phyloP scores from a whole-genome alignment of 2,329 filamentous ascomycete genomes.

The Colletotrichum sp. region DNA sequence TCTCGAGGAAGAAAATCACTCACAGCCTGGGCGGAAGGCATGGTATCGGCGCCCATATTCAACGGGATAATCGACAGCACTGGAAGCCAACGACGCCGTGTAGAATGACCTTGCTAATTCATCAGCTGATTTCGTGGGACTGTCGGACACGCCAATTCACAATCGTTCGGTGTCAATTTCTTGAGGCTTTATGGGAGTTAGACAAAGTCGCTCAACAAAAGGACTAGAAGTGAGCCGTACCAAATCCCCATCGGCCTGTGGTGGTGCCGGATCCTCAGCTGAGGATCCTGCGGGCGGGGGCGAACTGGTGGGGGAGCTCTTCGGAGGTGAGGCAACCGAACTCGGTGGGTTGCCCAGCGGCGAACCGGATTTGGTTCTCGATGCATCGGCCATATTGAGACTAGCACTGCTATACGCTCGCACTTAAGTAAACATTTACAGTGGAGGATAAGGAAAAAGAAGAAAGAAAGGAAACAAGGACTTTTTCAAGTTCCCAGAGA shows the following conservation, averaged over 20 bases:
- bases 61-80: background rate
- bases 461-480: no score
- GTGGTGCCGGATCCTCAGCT: background rate
- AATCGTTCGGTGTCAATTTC: background rate
- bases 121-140: background rate
- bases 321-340: background rate
- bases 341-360: background rate
- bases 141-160: background rate
- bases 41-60: conserved; percentile 12
- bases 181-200: background rate
- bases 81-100: background rate
- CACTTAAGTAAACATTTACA: no score
- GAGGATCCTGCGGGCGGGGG: background rate
- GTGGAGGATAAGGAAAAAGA: no score
- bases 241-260: background rate
- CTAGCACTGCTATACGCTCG: no score
- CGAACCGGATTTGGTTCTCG: background rate
- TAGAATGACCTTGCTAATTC: background rate
- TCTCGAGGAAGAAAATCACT: background rate
- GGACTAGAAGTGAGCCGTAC: background rate
- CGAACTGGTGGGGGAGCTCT: background rate
- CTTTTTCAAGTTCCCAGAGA: no score
- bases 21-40: conserved; percentile 1
- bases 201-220: background rate
- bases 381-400: background rate